Evolutionary conservation across 441 rosid species (phyloP).

Genomic region (Dalechampia spathulata): DNA sequence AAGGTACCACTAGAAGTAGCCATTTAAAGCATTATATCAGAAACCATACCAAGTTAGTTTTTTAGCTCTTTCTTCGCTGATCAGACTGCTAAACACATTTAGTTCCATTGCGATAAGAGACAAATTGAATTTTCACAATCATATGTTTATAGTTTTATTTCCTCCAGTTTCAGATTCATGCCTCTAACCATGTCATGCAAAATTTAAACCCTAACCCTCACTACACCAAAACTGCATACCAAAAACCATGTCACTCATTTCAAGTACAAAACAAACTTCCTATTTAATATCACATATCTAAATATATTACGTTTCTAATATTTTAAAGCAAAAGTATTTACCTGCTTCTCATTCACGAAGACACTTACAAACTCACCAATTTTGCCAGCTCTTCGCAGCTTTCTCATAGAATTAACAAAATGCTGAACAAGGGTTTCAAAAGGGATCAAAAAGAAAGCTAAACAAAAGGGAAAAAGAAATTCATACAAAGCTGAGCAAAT

Average conservation of each 20-base stretch:
- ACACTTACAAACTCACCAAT: conserved; percentile 88
- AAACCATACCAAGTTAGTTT: background rate
- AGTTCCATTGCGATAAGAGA: background rate
- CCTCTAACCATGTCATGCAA: background rate
- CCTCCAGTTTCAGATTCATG: background rate
- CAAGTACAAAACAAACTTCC: background rate
- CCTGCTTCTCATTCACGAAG: conserved; percentile 95
- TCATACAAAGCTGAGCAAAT: background rate
- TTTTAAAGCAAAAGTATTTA: conserved; percentile 22
- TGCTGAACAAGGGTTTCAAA: conserved; percentile 30
- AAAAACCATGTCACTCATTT: background rate
- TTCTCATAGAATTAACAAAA: conserved; percentile 68
- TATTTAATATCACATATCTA: background rate
- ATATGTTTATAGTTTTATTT: too few relatives aligned
- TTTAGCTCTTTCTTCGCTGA: background rate
- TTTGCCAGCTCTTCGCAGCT: conserved; percentile 85
- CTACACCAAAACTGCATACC: background rate
- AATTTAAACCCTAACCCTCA: background rate
- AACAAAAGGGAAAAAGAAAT: conserved; percentile 8
- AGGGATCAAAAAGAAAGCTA: conserved; percentile 9
- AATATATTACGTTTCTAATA: background rate
- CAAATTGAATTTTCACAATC: background rate
- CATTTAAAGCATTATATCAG: too few relatives aligned
- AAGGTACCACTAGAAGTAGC: too few relatives aligned
- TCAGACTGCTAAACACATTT: background rate